Evolutionary conservation across 176 grass and related monocot species (phyloP), one percentile per base, ranked within the genome.

Genomic region (Dactylis glomerata): DNA sequence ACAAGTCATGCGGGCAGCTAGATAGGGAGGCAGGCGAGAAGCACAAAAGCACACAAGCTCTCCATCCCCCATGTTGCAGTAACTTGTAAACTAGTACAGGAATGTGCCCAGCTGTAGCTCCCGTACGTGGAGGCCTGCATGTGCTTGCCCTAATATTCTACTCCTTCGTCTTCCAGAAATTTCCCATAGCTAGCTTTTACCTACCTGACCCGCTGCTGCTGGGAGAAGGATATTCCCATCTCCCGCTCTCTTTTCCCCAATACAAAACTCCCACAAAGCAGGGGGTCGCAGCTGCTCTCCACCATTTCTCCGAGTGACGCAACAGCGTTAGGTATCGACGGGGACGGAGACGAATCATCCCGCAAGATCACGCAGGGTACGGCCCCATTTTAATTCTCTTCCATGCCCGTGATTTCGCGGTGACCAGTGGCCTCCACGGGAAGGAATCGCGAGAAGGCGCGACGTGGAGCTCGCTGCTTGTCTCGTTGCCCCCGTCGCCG

Each of bases 271-370:
- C 49, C 11, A n/a, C 23, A 1, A 20, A 52, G 32, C 45, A 16
- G 44, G 65, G 38, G n/a, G 55, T 26, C 58, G 23, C 68, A 45
- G 68, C 68, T 9, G 41, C n/a, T 19, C 70, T 47, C 70, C 24
- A 9, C n/a, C n/a, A n/a, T n/a, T n/a, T n/a, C n/a, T n/a, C n/a
- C n/a, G n/a, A 11, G 24, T 49, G 70, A 73, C 70, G 70, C 70
- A 73, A 68, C 70, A 73, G 58, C 82, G 74, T 55, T 85, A 76
- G 82, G 87, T 56, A 55, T 3, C 44, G 76, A 88, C 62, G 28
- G 68, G 46, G 74, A 88, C 86, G 3, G 8, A 2, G 5, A 61
- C 64, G 10, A 52, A 83, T 64, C 11, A 42, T 62, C 12, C 61
- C 51, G 12, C 41, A 28, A 57, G 33, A 30, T 74, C 56, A 23